phyloP scores from a whole-genome alignment of 1,284 basidiomycete genomes.

The Ganoderma lingzhi region DNA sequence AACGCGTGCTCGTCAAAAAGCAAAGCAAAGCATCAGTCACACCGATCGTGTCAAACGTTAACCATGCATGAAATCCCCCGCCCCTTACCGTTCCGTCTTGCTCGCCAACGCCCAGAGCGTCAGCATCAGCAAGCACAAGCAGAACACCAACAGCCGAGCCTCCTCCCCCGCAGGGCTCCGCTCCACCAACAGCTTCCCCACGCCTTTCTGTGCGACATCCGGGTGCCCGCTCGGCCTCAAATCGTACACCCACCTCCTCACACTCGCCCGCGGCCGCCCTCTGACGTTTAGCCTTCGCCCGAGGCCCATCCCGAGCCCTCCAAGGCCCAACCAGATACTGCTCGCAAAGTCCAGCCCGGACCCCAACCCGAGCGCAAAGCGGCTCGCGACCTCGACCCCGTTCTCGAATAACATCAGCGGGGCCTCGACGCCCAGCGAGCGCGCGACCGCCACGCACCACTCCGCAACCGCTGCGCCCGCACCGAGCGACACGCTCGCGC shows the following conservation, averaged over 20 bases:
- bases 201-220: constrained; percentile 42
- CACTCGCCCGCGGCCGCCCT: constrained; percentile 27
- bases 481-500: neutral
- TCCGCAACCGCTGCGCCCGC: constrained; percentile 17
- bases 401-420: constrained; percentile 25
- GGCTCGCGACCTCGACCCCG: constrained; percentile 31
- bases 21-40: neutral
- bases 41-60: neutral
- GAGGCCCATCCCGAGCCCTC: constrained; percentile 18
- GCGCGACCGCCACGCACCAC: constrained; percentile 28
- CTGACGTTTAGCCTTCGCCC: constrained; percentile 1
- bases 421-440: constrained; percentile 25
- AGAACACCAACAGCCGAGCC: constrained; percentile 65
- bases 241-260: constrained; percentile 51
- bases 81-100: constrained; percentile 13
- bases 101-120: constrained; percentile 56
- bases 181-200: constrained; percentile 58
- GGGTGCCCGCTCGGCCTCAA: constrained; percentile 55
- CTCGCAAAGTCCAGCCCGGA: constrained; percentile 8
- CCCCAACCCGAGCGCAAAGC: constrained; percentile 48
- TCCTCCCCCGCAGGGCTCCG: constrained; percentile 73
- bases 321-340: constrained; percentile 1
- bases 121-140: constrained; percentile 58
- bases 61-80: neutral
- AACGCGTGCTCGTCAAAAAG: constrained; percentile 1